These are phyloP conservation scores for Borealophlyctis nickersoniae DNA, from an alignment of 192 early-diverging fungal species.

Conservation along the genomic window DNA sequence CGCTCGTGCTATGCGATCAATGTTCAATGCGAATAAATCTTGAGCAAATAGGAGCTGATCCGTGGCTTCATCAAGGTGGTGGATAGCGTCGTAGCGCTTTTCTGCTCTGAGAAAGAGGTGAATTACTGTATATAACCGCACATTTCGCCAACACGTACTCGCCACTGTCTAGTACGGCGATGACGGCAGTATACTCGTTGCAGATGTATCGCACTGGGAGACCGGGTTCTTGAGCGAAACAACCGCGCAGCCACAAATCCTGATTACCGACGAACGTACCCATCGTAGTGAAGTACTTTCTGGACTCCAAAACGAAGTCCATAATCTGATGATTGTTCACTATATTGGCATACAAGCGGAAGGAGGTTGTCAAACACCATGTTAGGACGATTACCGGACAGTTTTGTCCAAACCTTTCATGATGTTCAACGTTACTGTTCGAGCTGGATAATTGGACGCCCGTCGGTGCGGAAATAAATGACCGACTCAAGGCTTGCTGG, in stretches of 20 bases:
- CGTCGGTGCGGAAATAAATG: not conserved
- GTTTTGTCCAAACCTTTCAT: slow-evolving; percentile 7
- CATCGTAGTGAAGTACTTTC: slow-evolving; percentile 1
- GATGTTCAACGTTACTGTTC: slow-evolving; percentile 30
- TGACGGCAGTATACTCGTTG: too few relatives aligned
- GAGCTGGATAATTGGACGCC: slow-evolving; percentile 5
- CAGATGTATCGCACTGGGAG: too few relatives aligned
- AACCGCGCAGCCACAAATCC: too few relatives aligned
- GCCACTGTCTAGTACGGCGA: too few relatives aligned
- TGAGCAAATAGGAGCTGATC: slow-evolving; percentile 25
- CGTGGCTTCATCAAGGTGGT: slow-evolving; percentile 12
- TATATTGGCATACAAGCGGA: not conserved
- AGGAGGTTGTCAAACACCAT: not conserved
- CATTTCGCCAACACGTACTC: too few relatives aligned
- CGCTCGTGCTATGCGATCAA: too few relatives aligned
- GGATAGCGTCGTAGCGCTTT: too few relatives aligned
- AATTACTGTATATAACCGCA: too few relatives aligned
- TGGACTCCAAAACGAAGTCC: slow-evolving; percentile 5
- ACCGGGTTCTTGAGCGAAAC: too few relatives aligned
- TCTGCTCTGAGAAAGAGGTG: too few relatives aligned
- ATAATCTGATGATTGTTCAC: not conserved
- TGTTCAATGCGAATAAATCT: slow-evolving; percentile 21
- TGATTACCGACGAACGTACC: too few relatives aligned
- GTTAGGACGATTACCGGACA: not conserved
- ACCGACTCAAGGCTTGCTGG: too few relatives aligned